A percentile compares a stretch with the other conserved stretches of the same genome.
Evolutionary conservation across 345 rosid species (phyloP).

Genomic region (Pelargonium nanum): DNA sequence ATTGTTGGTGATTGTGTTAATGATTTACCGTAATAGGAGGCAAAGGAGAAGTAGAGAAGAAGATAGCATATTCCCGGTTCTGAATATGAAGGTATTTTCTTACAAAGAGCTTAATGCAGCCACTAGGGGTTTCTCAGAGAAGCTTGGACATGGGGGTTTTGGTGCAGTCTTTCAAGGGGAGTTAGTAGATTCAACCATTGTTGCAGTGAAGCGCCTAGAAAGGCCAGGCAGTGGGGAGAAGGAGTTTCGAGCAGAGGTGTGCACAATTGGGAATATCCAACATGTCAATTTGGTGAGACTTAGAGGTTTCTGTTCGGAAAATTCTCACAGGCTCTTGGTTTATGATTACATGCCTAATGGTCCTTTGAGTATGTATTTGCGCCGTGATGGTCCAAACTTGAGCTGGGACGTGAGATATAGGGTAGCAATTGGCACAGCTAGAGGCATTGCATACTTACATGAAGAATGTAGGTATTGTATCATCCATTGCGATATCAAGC

Average conservation of each 20-base stretch:
- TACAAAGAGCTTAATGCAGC: conserved; percentile 38
- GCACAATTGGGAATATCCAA: conserved; percentile 65
- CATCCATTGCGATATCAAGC: conserved; percentile 54
- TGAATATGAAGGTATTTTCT: conserved; percentile 56
- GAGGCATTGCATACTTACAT: conserved; percentile 49
- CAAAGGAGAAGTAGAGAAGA: conserved; percentile 29
- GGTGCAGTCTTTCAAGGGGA: conserved; percentile 52
- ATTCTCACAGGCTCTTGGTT: conserved; percentile 48
- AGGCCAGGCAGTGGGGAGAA: conserved; percentile 49
- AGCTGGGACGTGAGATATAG: conserved; percentile 33
- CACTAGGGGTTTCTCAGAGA: conserved; percentile 38
- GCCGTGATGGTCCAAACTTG: conserved; percentile 27
- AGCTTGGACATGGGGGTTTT: conserved; percentile 62
- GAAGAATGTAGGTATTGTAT: conserved; percentile 62
- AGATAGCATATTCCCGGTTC: conserved; percentile 33
- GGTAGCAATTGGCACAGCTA: conserved; percentile 49
- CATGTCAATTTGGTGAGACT: conserved; percentile 63
- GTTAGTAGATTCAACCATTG: conserved; percentile 27
- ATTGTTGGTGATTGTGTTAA: conserved; percentile 18
- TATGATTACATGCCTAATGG: conserved; percentile 63
- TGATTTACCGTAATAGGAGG: conserved; percentile 37
- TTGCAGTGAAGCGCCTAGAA: conserved; percentile 62
- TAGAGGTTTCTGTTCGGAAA: conserved; percentile 57
- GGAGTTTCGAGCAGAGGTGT: conserved; percentile 57
- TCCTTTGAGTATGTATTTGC: conserved; percentile 39